A percentile compares a stretch with the other conserved stretches of the same genome.
These are phyloP conservation scores for Draba incana DNA, from an alignment of 345 rosid genomes.

Conservation along the genomic window DNA sequence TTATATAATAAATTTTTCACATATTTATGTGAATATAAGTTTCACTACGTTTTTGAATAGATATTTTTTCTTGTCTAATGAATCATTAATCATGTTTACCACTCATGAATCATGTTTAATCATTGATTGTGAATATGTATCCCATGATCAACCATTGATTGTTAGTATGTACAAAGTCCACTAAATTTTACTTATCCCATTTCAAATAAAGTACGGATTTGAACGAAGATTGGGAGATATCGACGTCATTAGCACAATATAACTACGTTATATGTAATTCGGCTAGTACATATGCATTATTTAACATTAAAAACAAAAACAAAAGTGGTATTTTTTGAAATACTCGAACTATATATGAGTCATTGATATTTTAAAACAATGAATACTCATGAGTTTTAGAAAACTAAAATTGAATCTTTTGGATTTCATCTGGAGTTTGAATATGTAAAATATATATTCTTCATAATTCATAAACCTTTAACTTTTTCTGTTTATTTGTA, in stretches of 20 bases:
- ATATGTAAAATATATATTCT: constrained; percentile 8
- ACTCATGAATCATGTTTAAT: not conserved
- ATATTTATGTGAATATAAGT: not conserved
- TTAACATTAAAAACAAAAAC: not conserved
- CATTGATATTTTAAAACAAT: not conserved
- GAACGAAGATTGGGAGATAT: too few species aligned
- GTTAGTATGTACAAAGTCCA: not conserved
- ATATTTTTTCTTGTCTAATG: too few species aligned
- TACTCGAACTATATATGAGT: not conserved
- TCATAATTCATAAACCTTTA: not conserved
- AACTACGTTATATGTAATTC: too few species aligned
- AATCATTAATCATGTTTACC: too few species aligned
- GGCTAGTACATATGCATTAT: not conserved
- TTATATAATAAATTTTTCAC: not conserved
- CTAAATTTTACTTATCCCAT: constrained; percentile 6
- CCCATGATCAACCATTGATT: not conserved
- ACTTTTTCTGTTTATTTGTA: not conserved
- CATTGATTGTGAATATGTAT: not conserved
- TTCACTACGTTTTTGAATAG: not conserved
- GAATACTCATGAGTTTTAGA: not conserved
- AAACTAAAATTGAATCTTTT: not conserved
- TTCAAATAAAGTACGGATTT: not conserved
- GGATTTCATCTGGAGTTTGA: not conserved
- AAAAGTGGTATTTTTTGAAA: not conserved
- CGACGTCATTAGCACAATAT: too few species aligned